Evolutionary conservation across 495 filamentous ascomycete species (phyloP).

Genomic region (Penicillium parvum): DNA sequence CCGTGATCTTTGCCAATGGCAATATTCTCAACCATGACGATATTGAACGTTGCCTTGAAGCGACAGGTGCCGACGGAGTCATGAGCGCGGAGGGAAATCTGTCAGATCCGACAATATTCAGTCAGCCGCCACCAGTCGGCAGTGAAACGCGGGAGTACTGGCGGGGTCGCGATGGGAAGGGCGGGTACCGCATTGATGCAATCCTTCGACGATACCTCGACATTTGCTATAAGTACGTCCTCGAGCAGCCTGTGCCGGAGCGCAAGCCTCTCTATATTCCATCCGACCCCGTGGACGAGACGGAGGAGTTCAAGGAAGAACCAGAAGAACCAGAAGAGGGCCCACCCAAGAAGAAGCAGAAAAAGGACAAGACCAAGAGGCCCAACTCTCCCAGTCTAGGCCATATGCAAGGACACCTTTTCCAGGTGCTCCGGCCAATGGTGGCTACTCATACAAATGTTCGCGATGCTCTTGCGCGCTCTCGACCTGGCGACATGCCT

Average conservation of each 20-base stretch:
- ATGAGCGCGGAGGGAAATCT: conserved; percentile 97
- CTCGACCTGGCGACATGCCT: conserved; percentile 58
- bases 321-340: conserved; percentile 34
- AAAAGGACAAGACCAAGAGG: conserved; percentile 47
- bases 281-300: conserved; percentile 51
- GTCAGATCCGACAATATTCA: conserved; percentile 85
- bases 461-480: conserved; percentile 70
- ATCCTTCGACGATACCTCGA: conserved; percentile 84
- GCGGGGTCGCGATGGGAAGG: conserved; percentile 72
- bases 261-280: conserved; percentile 71
- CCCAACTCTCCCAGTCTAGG: conserved; percentile 63
- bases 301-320: conserved; percentile 27
- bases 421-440: conserved; percentile 82
- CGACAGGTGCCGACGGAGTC: conserved; percentile 86
- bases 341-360: conserved; percentile 60
- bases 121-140: conserved; percentile 56
- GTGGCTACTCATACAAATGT: conserved; percentile 73
- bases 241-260: conserved; percentile 55
- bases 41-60: conserved; percentile 70
- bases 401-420: conserved; percentile 88
- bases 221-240: conserved; percentile 73
- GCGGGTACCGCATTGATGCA: conserved; percentile 86
- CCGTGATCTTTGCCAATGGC: conserved; percentile 94
- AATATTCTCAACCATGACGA: conserved; percentile 84
- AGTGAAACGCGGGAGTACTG: conserved; percentile 74